Conservation (phyloP, 805 yeast species). For the Lachancea dasiensis region DNA sequence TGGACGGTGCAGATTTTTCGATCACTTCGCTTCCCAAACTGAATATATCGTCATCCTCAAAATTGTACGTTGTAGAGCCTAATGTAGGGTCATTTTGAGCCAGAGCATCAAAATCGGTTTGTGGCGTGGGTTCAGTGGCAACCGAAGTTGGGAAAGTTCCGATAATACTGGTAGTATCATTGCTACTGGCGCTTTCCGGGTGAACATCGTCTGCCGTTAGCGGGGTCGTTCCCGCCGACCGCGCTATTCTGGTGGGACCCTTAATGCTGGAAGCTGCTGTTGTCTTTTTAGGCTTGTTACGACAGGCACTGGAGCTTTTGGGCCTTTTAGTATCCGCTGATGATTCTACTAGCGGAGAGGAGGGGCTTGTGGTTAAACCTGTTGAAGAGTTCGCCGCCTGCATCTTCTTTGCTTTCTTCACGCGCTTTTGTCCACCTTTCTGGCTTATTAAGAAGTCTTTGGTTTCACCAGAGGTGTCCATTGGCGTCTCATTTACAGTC, state of each 20-base stretch:
- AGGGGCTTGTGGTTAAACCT: not conserved
- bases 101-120: constrained; percentile 12
- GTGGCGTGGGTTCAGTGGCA: constrained; percentile 13
- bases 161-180: constrained; percentile 9
- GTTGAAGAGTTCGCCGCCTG: not conserved
- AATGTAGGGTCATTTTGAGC: constrained; percentile 11
- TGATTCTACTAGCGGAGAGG: constrained; percentile 5
- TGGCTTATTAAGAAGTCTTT: constrained; percentile 9
- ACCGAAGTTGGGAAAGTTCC: constrained; percentile 8
- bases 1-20: constrained; percentile 8
- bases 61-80: constrained; percentile 8
- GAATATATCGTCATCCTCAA: constrained; percentile 10
- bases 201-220: constrained; percentile 8
- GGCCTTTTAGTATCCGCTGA: constrained; percentile 5
- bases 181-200: constrained; percentile 11
- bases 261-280: constrained; percentile 14
- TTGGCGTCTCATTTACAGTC: constrained; percentile 16
- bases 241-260: constrained; percentile 12
- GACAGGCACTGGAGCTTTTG: constrained; percentile 1
- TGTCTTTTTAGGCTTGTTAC: constrained; percentile 4
- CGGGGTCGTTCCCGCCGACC: constrained; percentile 14
- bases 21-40: constrained; percentile 5
- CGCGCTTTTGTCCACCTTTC: constrained; percentile 8
- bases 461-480: constrained; percentile 10
- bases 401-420: constrained; percentile 6